These are phyloP conservation scores for Chloranthus sessilifolius DNA, from an alignment of 164 flowering plant species.

Conservation along the genomic window DNA sequence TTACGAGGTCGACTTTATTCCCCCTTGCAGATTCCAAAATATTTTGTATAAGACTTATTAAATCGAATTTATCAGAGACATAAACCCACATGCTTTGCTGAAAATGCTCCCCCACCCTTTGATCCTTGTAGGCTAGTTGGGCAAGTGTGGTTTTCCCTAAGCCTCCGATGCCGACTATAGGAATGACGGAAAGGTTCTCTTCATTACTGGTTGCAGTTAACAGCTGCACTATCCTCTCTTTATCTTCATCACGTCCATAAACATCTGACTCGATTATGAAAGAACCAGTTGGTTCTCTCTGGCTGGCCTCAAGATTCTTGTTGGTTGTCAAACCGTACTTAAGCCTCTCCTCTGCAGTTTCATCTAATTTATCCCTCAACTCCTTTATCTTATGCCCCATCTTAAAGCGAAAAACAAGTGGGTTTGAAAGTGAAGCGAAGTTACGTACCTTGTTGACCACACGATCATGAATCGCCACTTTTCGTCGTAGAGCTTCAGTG, in stretches of 20 bases:
- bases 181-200: background rate
- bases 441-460: slow-evolving; percentile 1
- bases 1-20: background rate
- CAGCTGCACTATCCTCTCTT: background rate
- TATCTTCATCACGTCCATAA: background rate
- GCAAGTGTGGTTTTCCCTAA: background rate
- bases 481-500: background rate
- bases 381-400: background rate
- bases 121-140: background rate
- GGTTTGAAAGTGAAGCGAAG: background rate
- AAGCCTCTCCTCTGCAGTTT: slow-evolving; percentile 1
- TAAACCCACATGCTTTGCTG: background rate
- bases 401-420: background rate
- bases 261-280: background rate
- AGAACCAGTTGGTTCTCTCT: background rate
- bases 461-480: background rate
- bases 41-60: background rate
- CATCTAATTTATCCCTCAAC: background rate
- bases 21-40: background rate
- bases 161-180: slow-evolving; percentile 3
- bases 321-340: background rate
- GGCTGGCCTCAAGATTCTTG: background rate
- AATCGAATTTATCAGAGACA: background rate
- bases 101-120: background rate
- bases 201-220: background rate